Evolutionary conservation across 306 rosid species (phyloP), one percentile per base, ranked within the genome.

Genomic region (Vachellia pachyceras): DNA sequence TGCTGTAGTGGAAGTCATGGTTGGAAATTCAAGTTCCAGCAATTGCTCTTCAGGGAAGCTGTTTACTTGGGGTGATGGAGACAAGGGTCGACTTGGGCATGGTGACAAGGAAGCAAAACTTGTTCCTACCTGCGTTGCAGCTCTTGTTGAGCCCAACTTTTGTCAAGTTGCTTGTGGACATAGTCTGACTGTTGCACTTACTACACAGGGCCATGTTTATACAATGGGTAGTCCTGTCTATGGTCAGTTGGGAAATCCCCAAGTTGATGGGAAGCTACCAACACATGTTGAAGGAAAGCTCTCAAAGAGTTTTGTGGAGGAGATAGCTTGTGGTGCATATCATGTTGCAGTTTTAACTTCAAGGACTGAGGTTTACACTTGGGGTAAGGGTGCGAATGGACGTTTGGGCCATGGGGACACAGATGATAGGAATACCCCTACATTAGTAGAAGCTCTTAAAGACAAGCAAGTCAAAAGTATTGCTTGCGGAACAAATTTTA

Each of bases 1-100:
- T 85, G 99, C 99, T 23, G 96, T 95, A 76, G 97, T 95, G 70
- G 99, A 95, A 90, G 96, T 95, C 87, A 93, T 95, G 95, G 97
- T 90, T 72, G 98, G 98, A 70, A 95, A 91, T 82, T 91, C 99
- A 60, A 87, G 94, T 88, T 90, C 97, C 72, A 90, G 97, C 78
- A 95, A 90, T 85, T 91, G 95, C 82, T 95, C 99, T 82, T 95
- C 97, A 52, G 99, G 97, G 73, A 91, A 95, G 88, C 88, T 95
- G 79, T 95, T 95, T 84, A 95, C 99, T 68, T 95, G 99, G 99
- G 99, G 99, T 49, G 99, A 95, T 89, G 99, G 99, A 50, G 99
- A 95, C 88, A 95, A 95, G 86, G 94, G 99, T 75, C 91, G 98
- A 66, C 92, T 95, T 81, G 99, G 99, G 86, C 99, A 93, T 78